These are phyloP conservation scores for Neonothopanus nambi DNA, from an alignment of 1,284 basidiomycete genomes.

Conservation along the genomic window DNA sequence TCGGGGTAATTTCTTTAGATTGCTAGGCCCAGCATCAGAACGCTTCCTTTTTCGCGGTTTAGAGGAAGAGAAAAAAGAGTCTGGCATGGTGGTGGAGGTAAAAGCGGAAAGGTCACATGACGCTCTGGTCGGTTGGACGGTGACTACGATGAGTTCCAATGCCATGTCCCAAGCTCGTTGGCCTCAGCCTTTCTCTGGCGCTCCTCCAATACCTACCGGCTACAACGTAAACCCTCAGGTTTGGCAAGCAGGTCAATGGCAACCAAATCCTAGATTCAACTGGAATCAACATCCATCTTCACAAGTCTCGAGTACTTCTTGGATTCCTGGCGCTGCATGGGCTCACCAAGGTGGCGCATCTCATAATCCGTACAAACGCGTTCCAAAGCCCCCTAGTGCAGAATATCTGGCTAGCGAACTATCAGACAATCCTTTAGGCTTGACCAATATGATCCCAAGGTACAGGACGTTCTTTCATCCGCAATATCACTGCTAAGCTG, in stretches of 20 bases:
- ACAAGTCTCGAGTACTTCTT: slow-evolving; percentile 26
- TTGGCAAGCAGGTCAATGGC: slow-evolving; percentile 52
- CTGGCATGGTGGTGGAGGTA: slow-evolving; percentile 12
- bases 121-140: no score
- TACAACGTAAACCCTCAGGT: slow-evolving; percentile 41
- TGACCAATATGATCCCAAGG: slow-evolving; percentile 67
- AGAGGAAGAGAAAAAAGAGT: slow-evolving; percentile 18
- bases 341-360: slow-evolving; percentile 27
- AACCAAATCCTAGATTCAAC: slow-evolving; percentile 45
- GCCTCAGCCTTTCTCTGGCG: slow-evolving; percentile 38
- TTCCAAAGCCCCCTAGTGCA: slow-evolving; percentile 54
- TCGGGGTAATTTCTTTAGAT: neutral
- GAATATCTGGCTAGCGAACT: slow-evolving; percentile 61
- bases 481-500: neutral
- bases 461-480: slow-evolving; percentile 34
- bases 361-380: slow-evolving; percentile 63
- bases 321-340: slow-evolving; percentile 42
- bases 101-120: no score
- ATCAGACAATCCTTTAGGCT: slow-evolving; percentile 60
- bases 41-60: slow-evolving; percentile 19
- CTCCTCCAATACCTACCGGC: slow-evolving; percentile 46
- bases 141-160: no score
- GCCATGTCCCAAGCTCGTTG: neutral
- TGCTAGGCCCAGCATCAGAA: slow-evolving; percentile 11
- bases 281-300: slow-evolving; percentile 20